Base-by-base conservation (phyloP, 768 basidiomycete species). In the Leccinum longicurvipes region DNA sequence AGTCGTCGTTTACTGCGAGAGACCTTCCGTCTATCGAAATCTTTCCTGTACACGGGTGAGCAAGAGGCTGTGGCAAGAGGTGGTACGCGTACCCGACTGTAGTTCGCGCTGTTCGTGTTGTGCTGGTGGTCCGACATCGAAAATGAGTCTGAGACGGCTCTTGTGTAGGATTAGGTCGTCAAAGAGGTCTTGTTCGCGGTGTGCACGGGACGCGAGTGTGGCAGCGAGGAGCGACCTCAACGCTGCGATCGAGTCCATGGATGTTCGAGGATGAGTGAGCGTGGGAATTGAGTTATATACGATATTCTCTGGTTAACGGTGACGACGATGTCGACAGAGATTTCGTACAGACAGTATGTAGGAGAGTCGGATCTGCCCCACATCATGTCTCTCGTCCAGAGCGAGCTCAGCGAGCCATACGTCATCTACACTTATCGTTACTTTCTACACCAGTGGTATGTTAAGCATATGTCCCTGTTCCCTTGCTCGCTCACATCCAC, bases 361-460 rank as follows among this genome's bases (percentile, higher is more conserved):
- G 89, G 89, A 64, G 89, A 92, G 73, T 74, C 80, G 7, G 91
- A 93, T 72, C 79, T 93, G 44, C 84, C 85, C 6, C 83, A 85
- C 61, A 87, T 98, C 66, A 93, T 96, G 83, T 77, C 80, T 19
- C 82, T 98, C 56, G 89, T 96, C 4, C 89, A 95, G 76, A 87
- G 80, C 65, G 94, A 97, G 74, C 84, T 98, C 66, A 92, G 89
- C 61, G 95, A 98, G 73, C 96, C 96, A 42, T 98, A 93, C 73
- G 92, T 96, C 51, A 85, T 93, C 42, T 98, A 96, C 74, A 98
- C 95, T 0, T 98, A 94, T 64, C 87, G 95, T 2, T 98, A 99
- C 71, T 99, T 99, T 71, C 81, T 99, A 7, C 85, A 93, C 68
- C 90, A 94, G 63, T 99, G 97, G 97, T 97, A 54, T 64, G 92